A percentile compares a stretch with the other conserved stretches of the same genome.
These are phyloP conservation scores for Aspergillus udagawae DNA, from an alignment of 2,329 filamentous ascomycete genomes.

Conservation along the genomic window DNA sequence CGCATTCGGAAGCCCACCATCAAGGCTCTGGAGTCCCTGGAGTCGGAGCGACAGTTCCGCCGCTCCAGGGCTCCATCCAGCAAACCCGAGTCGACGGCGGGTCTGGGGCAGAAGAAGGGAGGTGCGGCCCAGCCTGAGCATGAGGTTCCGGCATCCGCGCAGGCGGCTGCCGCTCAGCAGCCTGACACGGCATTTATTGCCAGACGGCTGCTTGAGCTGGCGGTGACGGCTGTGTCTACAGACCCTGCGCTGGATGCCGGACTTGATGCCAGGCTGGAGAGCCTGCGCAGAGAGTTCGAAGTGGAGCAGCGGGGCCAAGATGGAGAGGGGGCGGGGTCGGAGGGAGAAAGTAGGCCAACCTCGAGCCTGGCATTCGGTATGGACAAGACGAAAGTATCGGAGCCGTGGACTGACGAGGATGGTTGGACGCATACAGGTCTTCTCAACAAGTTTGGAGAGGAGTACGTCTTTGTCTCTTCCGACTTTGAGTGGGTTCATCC, in stretches of 20 bases:
- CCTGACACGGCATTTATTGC: slow-evolving; percentile 7
- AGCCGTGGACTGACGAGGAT: slow-evolving; percentile 25
- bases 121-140: not conserved
- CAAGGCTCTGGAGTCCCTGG: slow-evolving; percentile 16
- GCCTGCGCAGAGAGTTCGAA: slow-evolving; percentile 11
- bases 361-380: slow-evolving; percentile 10
- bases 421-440: slow-evolving; percentile 30
- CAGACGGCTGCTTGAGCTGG: slow-evolving; percentile 14
- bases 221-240: slow-evolving; percentile 11
- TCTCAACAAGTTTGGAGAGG: slow-evolving; percentile 26
- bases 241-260: slow-evolving; percentile 10
- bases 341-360: slow-evolving; percentile 12
- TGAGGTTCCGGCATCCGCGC: not conserved
- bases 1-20: slow-evolving; percentile 20
- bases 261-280: slow-evolving; percentile 11
- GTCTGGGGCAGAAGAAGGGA: not conserved
- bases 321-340: not conserved
- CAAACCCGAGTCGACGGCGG: slow-evolving; percentile 4
- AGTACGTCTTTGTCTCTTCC: slow-evolving; percentile 21
- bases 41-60: slow-evolving; percentile 17
- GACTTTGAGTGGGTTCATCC: slow-evolving; percentile 23
- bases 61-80: slow-evolving; percentile 11
- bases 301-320: not conserved
- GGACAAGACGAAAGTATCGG: slow-evolving; percentile 14
- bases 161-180: not conserved